Evolutionary conservation across 2,329 filamentous ascomycete genomes (phyloP).

Genomic region (Beauveria rudraprayagi): DNA sequence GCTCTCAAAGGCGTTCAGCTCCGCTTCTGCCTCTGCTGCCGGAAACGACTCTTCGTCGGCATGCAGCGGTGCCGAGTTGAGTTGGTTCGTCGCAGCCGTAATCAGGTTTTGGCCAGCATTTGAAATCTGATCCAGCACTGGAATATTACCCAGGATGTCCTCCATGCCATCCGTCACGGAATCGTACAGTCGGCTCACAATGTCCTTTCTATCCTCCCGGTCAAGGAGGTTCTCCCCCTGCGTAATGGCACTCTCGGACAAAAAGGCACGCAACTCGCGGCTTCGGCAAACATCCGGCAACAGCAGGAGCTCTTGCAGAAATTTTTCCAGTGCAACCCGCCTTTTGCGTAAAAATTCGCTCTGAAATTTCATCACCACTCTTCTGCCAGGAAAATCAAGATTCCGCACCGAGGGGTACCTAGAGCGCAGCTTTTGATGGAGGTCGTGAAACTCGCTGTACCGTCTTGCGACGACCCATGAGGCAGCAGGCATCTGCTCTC

Average conservation of each 20-base stretch:
- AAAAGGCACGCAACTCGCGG: constrained; percentile 81
- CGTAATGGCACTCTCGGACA: constrained; percentile 78
- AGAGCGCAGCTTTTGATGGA: constrained; percentile 79
- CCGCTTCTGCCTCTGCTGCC: constrained; percentile 78
- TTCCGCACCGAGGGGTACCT: constrained; percentile 82
- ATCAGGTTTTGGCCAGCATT: constrained; percentile 87
- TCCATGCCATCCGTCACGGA: constrained; percentile 98
- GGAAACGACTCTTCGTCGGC: constrained; percentile 42
- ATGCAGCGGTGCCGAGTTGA: constrained; percentile 46
- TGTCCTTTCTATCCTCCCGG: constrained; percentile 66
- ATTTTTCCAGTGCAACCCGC: constrained; percentile 73
- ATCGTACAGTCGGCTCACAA: constrained; percentile 91
- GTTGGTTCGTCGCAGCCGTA: constrained; percentile 61
- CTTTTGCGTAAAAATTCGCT: constrained; percentile 92
- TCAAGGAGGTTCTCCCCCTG: constrained; percentile 50
- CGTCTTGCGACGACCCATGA: constrained; percentile 87
- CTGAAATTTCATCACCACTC: constrained; percentile 93
- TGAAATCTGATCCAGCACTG: constrained; percentile 89
- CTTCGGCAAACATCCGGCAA: constrained; percentile 92
- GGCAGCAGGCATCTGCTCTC: constrained; percentile 93
- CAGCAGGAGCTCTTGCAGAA: constrained; percentile 71
- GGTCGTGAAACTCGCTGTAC: constrained; percentile 94
- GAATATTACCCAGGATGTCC: constrained; percentile 92
- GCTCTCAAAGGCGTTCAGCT: constrained; percentile 86
- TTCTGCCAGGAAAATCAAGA: constrained; percentile 83